These are phyloP conservation scores for Jaltomata sinuosa DNA, from an alignment of 257 asterid species.

Conservation along the genomic window DNA sequence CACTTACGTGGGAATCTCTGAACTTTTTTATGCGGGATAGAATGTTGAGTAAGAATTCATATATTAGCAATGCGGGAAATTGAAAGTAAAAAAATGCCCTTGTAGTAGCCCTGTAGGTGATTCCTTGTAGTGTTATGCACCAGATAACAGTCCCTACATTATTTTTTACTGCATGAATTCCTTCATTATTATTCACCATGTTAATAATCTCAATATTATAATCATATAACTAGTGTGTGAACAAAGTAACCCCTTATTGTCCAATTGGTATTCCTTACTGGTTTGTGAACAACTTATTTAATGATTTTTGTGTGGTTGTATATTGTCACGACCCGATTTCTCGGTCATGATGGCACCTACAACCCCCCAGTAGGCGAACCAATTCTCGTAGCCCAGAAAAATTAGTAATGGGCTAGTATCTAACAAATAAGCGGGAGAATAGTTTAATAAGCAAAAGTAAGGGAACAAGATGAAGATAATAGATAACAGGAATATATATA, in stretches of 20 bases:
- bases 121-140: neutral
- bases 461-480: too few relatives aligned
- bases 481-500: too few relatives aligned
- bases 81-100: neutral
- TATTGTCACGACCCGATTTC: too few relatives aligned
- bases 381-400: too few relatives aligned
- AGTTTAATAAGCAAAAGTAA: too few relatives aligned
- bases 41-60: neutral
- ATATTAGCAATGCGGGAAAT: neutral
- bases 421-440: too few relatives aligned
- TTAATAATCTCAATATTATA: neutral
- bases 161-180: neutral
- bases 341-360: too few relatives aligned
- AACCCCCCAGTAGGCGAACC: too few relatives aligned
- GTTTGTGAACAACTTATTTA: neutral
- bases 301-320: neutral
- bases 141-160: neutral
- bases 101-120: neutral
- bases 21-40: neutral
- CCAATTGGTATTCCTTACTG: neutral
- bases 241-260: neutral
- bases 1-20: neutral
- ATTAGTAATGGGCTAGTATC: too few relatives aligned
- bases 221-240: neutral
- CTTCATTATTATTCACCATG: neutral